Percentiles rank a stretch among this genome's conserved stretches.
phyloP scores from a whole-genome alignment of 2,329 filamentous ascomycete species.

The Salinomyces thailandicus region DNA sequence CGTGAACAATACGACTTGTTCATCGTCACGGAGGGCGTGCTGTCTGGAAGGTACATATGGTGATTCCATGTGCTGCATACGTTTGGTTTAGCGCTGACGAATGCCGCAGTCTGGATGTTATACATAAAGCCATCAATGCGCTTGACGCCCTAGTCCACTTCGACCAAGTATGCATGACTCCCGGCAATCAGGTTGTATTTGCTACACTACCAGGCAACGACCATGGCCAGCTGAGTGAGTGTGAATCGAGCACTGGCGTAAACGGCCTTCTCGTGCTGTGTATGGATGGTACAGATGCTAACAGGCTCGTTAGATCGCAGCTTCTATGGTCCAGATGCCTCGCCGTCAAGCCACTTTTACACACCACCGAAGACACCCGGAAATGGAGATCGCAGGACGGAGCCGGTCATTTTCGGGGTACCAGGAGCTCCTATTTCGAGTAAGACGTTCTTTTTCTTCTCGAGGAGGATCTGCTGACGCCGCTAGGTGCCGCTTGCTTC shows the following conservation, averaged over 20 bases:
- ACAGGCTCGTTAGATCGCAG: too few relatives aligned
- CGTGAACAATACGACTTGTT: constrained; percentile 2
- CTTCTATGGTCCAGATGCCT: not conserved
- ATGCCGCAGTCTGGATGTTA: too few relatives aligned
- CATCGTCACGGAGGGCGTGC: constrained; percentile 1
- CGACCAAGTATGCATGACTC: constrained; percentile 2
- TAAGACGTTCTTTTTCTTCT: too few relatives aligned
- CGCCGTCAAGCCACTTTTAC: not conserved
- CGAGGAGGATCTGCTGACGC: too few relatives aligned
- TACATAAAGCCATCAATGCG: not conserved
- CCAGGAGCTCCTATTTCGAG: constrained; percentile 4
- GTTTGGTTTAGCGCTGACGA: too few relatives aligned
- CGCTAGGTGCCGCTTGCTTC: constrained; percentile 4
- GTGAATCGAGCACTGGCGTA: not conserved
- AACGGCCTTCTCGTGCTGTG: too few relatives aligned
- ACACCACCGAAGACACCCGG: not conserved
- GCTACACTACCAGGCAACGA: constrained; percentile 1
- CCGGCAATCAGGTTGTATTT: constrained; percentile 1
- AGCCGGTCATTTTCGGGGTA: constrained; percentile 2
- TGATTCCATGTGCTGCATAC: too few relatives aligned
- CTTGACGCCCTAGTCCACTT: constrained; percentile 3
- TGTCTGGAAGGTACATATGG: not conserved
- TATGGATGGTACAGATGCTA: too few relatives aligned
- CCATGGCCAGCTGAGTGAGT: not conserved
- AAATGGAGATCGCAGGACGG: not conserved